Conservation (phyloP, 768 basidiomycete species). For the Amanita subjunquillea region DNA sequence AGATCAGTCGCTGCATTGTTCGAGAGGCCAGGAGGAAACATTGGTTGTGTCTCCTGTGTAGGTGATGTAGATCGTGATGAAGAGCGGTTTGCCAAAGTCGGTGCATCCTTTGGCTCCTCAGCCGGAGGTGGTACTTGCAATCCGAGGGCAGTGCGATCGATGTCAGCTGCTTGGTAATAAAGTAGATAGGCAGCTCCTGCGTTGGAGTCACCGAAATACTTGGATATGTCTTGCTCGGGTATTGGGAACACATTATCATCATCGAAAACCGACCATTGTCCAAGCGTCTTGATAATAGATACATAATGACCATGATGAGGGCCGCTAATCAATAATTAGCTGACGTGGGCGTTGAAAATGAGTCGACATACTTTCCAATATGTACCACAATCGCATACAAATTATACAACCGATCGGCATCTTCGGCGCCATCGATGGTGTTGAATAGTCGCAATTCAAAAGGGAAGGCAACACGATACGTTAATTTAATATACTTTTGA, state of each 20-base stretch:
- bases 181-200: conserved; percentile 91
- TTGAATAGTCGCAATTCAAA: conserved; percentile 93
- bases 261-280: conserved; percentile 88
- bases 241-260: conserved; percentile 88
- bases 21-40: not conserved
- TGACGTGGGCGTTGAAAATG: conserved; percentile 8
- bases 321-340: conserved; percentile 43
- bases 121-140: conserved; percentile 29
- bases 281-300: conserved; percentile 81
- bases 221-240: conserved; percentile 80
- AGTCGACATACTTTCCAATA: conserved; percentile 79
- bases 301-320: conserved; percentile 99
- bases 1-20: not conserved
- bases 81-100: conserved; percentile 12
- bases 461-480: conserved; percentile 95
- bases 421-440: conserved; percentile 85
- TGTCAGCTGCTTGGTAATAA: conserved; percentile 91
- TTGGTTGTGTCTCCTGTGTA: conserved; percentile 9
- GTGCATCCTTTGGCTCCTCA: not conserved
- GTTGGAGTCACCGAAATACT: conserved; percentile 89
- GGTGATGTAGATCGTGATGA: conserved; percentile 10
- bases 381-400: conserved; percentile 98
- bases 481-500: conserved; percentile 85
- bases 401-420: conserved; percentile 89
- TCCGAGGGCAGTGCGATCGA: conserved; percentile 67